Evolutionary conservation across 2,329 filamentous ascomycete species (phyloP).

Genomic region (Trichoderma atrobrunneum): DNA sequence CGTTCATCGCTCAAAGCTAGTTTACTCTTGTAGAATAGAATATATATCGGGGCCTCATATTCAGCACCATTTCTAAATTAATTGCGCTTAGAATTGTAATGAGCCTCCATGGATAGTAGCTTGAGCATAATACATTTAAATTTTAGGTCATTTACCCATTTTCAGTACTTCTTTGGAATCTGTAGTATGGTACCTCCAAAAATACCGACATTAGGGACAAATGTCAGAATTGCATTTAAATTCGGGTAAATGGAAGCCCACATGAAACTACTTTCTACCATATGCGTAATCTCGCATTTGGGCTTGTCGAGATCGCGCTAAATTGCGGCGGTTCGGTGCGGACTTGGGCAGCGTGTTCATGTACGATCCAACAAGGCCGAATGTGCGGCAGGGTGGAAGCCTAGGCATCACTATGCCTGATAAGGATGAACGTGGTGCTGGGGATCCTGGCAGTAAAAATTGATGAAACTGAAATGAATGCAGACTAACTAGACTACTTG

Average conservation of each 20-base stretch:
- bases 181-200: neutral
- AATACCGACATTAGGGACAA: neutral
- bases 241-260: neutral
- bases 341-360: neutral
- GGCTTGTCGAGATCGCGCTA: neutral
- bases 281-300: neutral
- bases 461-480: neutral
- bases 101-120: neutral
- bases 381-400: neutral
- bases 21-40: neutral
- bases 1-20: neutral
- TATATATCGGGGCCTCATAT: neutral
- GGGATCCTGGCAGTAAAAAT: neutral
- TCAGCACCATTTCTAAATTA: neutral
- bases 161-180: neutral
- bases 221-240: neutral
- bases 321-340: neutral
- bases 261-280: neutral
- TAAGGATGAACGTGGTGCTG: neutral
- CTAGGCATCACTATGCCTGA: neutral
- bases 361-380: neutral
- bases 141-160: neutral
- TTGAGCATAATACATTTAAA: neutral
- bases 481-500: neutral
- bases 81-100: neutral